Conservation (phyloP, 192 early-diverging fungal species). For the Chytriomyces sp. region DNA sequence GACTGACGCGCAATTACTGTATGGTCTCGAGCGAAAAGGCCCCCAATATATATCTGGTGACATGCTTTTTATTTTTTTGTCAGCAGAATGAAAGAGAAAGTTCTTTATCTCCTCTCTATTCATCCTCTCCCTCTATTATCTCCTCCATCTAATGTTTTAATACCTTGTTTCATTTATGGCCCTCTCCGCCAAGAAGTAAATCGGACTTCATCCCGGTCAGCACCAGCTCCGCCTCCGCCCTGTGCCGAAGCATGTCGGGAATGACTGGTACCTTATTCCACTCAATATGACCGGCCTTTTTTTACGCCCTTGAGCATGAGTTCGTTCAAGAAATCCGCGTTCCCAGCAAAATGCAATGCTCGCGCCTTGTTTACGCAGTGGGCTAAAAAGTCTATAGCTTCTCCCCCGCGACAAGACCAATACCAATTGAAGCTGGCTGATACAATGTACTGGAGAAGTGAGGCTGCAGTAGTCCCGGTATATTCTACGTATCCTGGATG, state of each 20-base stretch:
- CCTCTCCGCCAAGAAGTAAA: background rate
- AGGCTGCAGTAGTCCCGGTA: background rate
- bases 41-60: no score
- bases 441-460: background rate
- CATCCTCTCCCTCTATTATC: no score
- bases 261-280: background rate
- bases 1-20: no score
- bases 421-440: background rate
- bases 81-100: background rate
- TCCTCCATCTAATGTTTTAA: no score
- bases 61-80: background rate
- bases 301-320: background rate
- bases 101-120: background rate
- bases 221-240: background rate
- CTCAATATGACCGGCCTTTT: background rate
- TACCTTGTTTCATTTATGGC: no score
- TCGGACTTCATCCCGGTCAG: background rate
- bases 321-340: background rate
- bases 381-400: background rate
- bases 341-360: background rate
- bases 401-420: background rate
- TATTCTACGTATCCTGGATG: background rate
- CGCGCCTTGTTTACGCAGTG: background rate
- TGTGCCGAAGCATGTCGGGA: background rate
- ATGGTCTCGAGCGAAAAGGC: no score